phyloP scores from a whole-genome alignment of 306 rosid species.

The Casuarina equisetifolia region DNA sequence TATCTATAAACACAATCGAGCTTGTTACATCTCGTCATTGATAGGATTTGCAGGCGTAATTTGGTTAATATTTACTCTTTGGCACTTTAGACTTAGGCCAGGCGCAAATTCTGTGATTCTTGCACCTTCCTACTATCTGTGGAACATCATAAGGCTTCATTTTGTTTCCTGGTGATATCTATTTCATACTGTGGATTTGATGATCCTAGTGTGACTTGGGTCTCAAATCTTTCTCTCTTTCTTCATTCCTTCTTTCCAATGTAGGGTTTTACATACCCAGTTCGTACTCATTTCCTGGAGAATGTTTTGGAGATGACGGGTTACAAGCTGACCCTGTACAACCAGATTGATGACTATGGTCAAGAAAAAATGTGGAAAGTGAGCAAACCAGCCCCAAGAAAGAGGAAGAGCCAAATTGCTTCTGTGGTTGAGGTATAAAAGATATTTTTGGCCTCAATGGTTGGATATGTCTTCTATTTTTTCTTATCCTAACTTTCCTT shows the following conservation, averaged over 20 bases:
- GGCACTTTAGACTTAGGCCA: background rate
- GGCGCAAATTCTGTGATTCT: background rate
- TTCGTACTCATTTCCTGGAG: conserved; percentile 83
- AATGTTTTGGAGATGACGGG: conserved; percentile 78
- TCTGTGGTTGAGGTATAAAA: conserved; percentile 72
- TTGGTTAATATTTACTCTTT: background rate
- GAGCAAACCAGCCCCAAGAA: conserved; percentile 89
- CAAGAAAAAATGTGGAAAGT: conserved; percentile 90
- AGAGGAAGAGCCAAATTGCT: conserved; percentile 96
- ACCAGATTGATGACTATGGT: conserved; percentile 95
- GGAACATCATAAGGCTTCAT: background rate
- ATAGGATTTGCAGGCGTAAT: background rate
- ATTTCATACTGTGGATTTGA: background rate
- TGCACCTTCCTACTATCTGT: background rate
- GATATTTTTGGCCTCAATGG: conserved; percentile 20
- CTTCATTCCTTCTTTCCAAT: conserved; percentile 26
- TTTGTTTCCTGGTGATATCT: background rate
- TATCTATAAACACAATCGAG: background rate
- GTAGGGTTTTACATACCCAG: conserved; percentile 86
- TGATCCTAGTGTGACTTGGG: conserved; percentile 19
- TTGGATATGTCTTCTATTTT: conserved; percentile 10
- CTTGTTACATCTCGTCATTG: background rate
- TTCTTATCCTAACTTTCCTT: conserved; percentile 23
- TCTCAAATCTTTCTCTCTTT: background rate
- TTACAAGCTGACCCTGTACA: conserved; percentile 68